These are phyloP conservation scores for Dendrobium huoshanense DNA, from an alignment of 106 monocot species.

Conservation along the genomic window DNA sequence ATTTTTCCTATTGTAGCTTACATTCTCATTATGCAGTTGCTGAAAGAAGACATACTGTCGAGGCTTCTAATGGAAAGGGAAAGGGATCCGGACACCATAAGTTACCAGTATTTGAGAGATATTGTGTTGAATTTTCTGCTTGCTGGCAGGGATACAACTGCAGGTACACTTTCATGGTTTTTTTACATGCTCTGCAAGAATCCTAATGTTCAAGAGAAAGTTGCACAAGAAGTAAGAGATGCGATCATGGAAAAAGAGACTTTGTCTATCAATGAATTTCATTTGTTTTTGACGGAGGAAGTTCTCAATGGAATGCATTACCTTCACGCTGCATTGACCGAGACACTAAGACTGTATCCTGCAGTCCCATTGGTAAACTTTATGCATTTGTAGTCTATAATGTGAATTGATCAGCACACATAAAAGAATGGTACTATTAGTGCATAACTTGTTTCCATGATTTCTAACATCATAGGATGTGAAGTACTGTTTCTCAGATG, in stretches of 20 bases:
- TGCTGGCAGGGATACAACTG: conserved; percentile 66
- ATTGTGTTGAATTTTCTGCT: conserved; percentile 57
- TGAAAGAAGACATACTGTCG: conserved; percentile 44
- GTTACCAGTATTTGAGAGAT: conserved; percentile 42
- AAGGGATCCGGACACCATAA: conserved; percentile 22
- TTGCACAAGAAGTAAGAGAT: conserved; percentile 30
- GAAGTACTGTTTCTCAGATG: conserved; percentile 48
- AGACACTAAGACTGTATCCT: conserved; percentile 67
- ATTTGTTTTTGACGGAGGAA: conserved; percentile 30
- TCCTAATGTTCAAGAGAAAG: conserved; percentile 45
- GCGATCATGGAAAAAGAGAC: conserved; percentile 4
- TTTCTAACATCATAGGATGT: conserved; percentile 20
- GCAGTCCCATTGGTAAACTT: conserved; percentile 43
- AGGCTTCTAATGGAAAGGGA: conserved; percentile 36
- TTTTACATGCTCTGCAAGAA: conserved; percentile 50
- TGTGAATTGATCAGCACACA: no score
- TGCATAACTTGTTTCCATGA: no score
- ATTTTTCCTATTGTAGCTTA: not conserved
- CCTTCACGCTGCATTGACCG: conserved; percentile 55
- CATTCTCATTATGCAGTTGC: conserved; percentile 2
- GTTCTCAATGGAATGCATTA: conserved; percentile 52
- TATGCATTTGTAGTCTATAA: not conserved
- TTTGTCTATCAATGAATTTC: conserved; percentile 16
- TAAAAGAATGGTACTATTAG: no score
- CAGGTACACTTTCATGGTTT: conserved; percentile 59